Conservation (phyloP, 2,329 filamentous ascomycete genomes). For the Alternaria conjuncta region DNA sequence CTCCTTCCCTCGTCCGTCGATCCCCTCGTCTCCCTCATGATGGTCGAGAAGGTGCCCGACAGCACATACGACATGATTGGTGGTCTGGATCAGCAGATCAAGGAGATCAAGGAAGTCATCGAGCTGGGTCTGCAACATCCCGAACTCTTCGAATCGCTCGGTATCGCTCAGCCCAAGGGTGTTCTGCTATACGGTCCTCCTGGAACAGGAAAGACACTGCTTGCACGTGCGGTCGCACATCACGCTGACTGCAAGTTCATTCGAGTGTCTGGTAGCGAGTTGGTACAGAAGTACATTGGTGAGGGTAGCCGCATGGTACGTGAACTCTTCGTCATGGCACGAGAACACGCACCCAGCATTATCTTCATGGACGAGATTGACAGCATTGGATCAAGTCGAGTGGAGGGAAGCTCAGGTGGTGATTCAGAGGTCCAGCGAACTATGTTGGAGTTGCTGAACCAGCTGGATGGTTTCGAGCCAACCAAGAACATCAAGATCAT, state of each 20-base stretch:
- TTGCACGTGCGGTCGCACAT: constrained; percentile 94
- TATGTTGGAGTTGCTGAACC: constrained; percentile 97
- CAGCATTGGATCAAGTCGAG: constrained; percentile 95
- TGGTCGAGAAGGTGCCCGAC: constrained; percentile 99
- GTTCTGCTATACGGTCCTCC: constrained; percentile 96
- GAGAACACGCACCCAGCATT: constrained; percentile 96
- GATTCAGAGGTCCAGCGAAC: constrained; percentile 98
- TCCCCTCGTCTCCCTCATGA: constrained; percentile 98
- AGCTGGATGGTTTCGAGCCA: constrained; percentile 97
- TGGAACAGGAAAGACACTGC: constrained; percentile 94
- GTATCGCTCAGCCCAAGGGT: constrained; percentile 97
- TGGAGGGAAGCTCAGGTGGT: constrained; percentile 92
- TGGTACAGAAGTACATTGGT: constrained; percentile 99
- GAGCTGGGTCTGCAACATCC: constrained; percentile 98
- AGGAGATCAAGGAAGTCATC: constrained; percentile 99
- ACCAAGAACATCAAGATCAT: constrained; percentile 99
- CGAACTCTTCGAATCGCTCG: constrained; percentile 97
- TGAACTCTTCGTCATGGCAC: constrained; percentile 98
- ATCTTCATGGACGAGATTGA: constrained; percentile 99
- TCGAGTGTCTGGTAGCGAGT: constrained; percentile 90
- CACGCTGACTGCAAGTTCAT: constrained; percentile 99
- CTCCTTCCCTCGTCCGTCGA: constrained; percentile 98
- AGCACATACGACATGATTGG: constrained; percentile 99
- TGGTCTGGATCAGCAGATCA: constrained; percentile 97
- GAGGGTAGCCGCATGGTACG: constrained; percentile 98